Evolutionary conservation across 768 basidiomycete species (phyloP), one percentile per base, ranked within the genome.

Genomic region (Boletus rufocinnamomeus): DNA sequence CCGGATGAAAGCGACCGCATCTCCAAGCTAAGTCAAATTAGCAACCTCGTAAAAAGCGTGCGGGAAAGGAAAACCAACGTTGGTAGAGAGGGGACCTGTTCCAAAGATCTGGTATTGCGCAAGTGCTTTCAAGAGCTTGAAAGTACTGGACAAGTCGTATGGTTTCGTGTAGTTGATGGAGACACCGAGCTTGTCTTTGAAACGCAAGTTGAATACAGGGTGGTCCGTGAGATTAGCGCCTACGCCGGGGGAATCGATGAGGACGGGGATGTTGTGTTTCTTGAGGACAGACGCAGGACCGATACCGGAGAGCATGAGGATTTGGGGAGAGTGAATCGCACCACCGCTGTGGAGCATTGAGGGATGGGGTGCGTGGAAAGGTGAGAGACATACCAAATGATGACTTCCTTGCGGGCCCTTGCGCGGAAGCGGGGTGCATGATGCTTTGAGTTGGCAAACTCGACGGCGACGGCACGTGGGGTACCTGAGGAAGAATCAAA

Each of bases 161-260:
- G 69, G 68, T n/a, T 59, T 55, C 34, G 83, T 58, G 60, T 71
- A 81, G 56, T 74, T 78, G 16, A 81, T 41, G 7, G 81, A 78
- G 6, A 73, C 64, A 52, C 78, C 74, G 3, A 71, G 72, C 59
- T 79, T 85, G 60, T 86, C 84, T 61, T 78, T 79, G 69, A 82
- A 78, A 61, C 78, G 76, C 27, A 84, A 52, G 63, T 80, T 75
- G 50, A 88, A 77, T 16, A 79, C 77, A 4, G 79, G 76, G 64
- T 93, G 92, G 66, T 94, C 92, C 46, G 81, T 75, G 19, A 94
- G 79, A 68, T 92, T 80, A 10, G 80, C 75, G 16, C 93, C 93
- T 21, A 95, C 91, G 13, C 85, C 85, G 0, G 88, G 86, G 2
- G 88, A 80, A 63, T 92, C 84, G 7, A 82, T 66, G 21, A 86